A percentile compares a stretch with the other conserved stretches of the same genome.
These are phyloP conservation scores for Xylona heveae DNA, from an alignment of 495 filamentous ascomycete genomes.

Conservation along the genomic window DNA sequence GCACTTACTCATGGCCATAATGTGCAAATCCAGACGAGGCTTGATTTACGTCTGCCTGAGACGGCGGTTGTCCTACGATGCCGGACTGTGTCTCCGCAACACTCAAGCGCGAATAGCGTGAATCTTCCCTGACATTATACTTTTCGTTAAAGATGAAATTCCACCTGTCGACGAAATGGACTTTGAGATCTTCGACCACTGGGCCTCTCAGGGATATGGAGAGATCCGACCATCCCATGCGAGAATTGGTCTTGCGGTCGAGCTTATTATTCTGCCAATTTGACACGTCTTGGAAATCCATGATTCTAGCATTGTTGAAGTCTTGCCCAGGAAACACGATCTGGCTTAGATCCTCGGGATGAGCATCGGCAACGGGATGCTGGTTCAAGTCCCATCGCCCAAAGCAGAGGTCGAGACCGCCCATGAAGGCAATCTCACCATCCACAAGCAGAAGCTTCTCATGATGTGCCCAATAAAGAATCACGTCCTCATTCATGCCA, in stretches of 20 bases:
- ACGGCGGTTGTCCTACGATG: no score
- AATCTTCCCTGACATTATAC: slow-evolving; percentile 43
- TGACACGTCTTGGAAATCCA: slow-evolving; percentile 70
- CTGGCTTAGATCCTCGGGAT: slow-evolving; percentile 50
- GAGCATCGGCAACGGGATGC: slow-evolving; percentile 71
- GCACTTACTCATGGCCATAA: no score
- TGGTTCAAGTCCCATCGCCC: slow-evolving; percentile 38
- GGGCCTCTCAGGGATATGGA: slow-evolving; percentile 64
- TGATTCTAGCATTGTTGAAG: slow-evolving; percentile 78
- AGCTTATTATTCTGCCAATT: slow-evolving; percentile 79
- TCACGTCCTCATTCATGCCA: slow-evolving; percentile 56
- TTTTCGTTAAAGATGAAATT: slow-evolving; percentile 81
- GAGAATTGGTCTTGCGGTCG: slow-evolving; percentile 51
- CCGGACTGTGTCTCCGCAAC: no score
- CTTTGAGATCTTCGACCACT: slow-evolving; percentile 51
- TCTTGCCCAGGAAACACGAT: slow-evolving; percentile 83
- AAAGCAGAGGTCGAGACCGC: slow-evolving; percentile 50
- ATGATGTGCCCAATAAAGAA: slow-evolving; percentile 90
- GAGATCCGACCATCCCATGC: slow-evolving; percentile 93
- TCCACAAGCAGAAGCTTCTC: slow-evolving; percentile 85
- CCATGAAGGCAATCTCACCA: slow-evolving; percentile 72
- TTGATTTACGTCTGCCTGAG: no score
- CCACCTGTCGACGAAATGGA: slow-evolving; percentile 77
- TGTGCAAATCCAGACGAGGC: no score
- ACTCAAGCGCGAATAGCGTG: slow-evolving; percentile 40